Conservation (phyloP, 2,329 filamentous ascomycete species). For the Colletotrichum chrysophilum region DNA sequence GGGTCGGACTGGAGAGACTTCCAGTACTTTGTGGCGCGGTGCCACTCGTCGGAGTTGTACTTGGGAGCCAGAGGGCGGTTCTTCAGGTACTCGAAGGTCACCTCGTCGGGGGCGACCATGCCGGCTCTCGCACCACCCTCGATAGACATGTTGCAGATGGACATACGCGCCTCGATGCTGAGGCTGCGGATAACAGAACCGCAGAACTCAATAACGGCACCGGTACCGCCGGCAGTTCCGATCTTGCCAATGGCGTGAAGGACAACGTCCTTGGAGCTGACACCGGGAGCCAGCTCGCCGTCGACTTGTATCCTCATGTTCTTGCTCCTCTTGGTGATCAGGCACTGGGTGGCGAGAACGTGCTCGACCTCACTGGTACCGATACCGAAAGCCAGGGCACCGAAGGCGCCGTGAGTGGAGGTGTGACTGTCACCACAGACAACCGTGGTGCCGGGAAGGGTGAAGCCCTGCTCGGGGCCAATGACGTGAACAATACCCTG, state of each 20-base stretch:
- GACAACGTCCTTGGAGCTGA: conserved; percentile 95
- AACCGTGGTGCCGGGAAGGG: conserved; percentile 92
- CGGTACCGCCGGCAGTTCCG: conserved; percentile 93
- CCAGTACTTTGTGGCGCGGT: conserved; percentile 89
- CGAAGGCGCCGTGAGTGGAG: conserved; percentile 96
- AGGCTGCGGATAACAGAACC: conserved; percentile 88
- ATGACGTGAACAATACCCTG: conserved; percentile 99
- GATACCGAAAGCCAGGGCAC: conserved; percentile 93
- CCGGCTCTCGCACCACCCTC: conserved; percentile 94
- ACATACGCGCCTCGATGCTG: conserved; percentile 98
- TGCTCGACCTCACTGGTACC: conserved; percentile 99
- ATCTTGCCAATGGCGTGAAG: conserved; percentile 93
- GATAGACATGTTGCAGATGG: conserved; percentile 99
- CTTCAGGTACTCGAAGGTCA: conserved; percentile 94
- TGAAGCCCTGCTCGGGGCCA: conserved; percentile 98
- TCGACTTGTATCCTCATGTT: conserved; percentile 99
- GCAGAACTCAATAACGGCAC: conserved; percentile 96
- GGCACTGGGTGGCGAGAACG: conserved; percentile 92
- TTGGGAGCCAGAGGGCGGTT: conserved; percentile 87
- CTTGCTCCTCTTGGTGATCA: conserved; percentile 94
- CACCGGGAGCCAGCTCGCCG: conserved; percentile 85
- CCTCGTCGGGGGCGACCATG: conserved; percentile 95
- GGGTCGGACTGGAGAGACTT: conserved; percentile 82
- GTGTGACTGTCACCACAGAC: conserved; percentile 99
- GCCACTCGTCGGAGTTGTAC: conserved; percentile 85